phyloP scores from a whole-genome alignment of 495 filamentous ascomycete species.

The Penicillium coprophilum region DNA sequence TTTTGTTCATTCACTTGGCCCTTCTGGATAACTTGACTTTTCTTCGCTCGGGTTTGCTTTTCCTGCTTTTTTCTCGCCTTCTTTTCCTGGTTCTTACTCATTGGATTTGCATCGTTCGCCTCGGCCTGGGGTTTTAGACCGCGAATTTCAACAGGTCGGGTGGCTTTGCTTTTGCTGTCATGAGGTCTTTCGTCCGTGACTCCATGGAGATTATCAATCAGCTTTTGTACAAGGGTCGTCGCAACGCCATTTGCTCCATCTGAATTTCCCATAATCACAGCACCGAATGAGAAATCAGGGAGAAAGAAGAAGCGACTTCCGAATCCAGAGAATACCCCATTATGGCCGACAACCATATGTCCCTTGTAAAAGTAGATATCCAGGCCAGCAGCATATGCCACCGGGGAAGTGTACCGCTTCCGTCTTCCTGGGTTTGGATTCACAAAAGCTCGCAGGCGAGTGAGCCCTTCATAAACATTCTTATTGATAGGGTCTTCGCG shows the following conservation, averaged over 20 bases:
- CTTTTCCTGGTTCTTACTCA: conserved; percentile 2
- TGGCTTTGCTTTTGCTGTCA: background rate
- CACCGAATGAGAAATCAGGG: conserved; percentile 20
- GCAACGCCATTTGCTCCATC: conserved; percentile 11
- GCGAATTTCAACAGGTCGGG: too few relatives aligned
- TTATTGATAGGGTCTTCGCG: conserved; percentile 18
- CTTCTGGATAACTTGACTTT: background rate
- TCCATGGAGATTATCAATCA: conserved; percentile 19
- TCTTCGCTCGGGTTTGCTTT: too few relatives aligned
- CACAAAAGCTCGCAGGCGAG: conserved; percentile 9
- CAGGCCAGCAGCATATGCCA: conserved; percentile 19
- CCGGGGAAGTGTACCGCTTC: conserved; percentile 17
- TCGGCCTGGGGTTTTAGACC: too few relatives aligned
- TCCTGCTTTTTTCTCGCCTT: too few relatives aligned
- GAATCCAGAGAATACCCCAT: conserved; percentile 19
- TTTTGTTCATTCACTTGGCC: background rate
- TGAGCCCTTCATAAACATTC: conserved; percentile 19
- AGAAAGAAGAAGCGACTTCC: conserved; percentile 19
- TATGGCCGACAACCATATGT: conserved; percentile 21
- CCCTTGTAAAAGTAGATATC: conserved; percentile 23
- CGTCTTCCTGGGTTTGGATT: conserved; percentile 11
- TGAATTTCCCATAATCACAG: conserved; percentile 20
- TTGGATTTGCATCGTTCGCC: too few relatives aligned
- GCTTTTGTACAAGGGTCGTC: conserved; percentile 2
- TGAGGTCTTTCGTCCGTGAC: background rate